These are phyloP conservation scores for Eimeria sp. DNA, from an alignment of 169 alveolate genomes.

Conservation along the genomic window DNA sequence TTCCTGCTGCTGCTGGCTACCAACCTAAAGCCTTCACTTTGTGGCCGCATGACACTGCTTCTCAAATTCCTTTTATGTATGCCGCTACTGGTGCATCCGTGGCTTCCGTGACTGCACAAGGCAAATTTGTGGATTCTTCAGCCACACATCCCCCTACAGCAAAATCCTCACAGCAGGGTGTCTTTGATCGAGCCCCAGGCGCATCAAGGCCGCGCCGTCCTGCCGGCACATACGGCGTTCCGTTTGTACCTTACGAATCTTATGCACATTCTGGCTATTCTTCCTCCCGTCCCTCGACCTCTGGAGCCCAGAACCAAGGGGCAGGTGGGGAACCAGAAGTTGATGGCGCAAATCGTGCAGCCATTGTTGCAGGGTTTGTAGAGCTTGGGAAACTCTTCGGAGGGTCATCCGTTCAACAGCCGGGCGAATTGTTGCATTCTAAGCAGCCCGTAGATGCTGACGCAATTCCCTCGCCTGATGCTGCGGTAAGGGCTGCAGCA, in stretches of 20 bases:
- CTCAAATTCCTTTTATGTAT: neutral
- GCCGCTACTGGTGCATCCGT: too few relatives aligned
- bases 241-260: neutral
- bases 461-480: neutral
- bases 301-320: neutral
- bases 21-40: neutral
- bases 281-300: neutral
- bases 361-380: neutral
- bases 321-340: neutral
- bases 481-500: neutral
- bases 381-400: neutral
- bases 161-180: neutral
- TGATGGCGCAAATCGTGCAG: neutral
- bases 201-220: conserved; percentile 7
- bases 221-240: neutral
- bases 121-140: neutral
- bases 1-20: neutral
- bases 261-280: neutral
- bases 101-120: neutral
- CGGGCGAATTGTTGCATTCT: neutral
- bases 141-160: neutral
- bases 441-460: neutral
- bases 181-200: neutral
- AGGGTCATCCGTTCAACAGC: neutral
- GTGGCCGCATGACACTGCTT: neutral